phyloP scores from a whole-genome alignment of 2,329 filamentous ascomycete genomes.

The Thermoascus crustaceus region DNA sequence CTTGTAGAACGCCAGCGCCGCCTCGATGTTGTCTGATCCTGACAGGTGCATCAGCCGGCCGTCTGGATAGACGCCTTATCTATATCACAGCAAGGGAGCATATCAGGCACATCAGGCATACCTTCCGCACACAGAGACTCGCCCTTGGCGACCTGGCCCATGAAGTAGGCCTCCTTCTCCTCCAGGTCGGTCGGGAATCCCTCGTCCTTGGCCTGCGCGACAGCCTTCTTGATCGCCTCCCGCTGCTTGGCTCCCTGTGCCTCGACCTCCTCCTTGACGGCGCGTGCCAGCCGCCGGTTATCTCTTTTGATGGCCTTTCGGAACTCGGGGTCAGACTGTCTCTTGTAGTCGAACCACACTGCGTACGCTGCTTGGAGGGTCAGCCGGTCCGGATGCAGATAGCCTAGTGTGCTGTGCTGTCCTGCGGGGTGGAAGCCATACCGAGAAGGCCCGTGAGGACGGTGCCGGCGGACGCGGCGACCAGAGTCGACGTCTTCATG shows the following conservation, averaged over 20 bases:
- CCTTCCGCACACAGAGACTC: constrained; percentile 77
- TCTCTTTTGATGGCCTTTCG: constrained; percentile 49
- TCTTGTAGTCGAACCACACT: constrained; percentile 58
- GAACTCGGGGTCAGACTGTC: constrained; percentile 56
- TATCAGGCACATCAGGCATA: constrained; percentile 39
- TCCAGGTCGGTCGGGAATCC: constrained; percentile 86
- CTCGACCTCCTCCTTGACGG: constrained; percentile 41
- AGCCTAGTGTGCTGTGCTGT: not conserved
- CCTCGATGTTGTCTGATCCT: constrained; percentile 55
- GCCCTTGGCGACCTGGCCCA: constrained; percentile 85
- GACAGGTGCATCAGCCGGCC: constrained; percentile 8
- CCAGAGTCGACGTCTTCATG: constrained; percentile 51
- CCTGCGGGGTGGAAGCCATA: constrained; percentile 18
- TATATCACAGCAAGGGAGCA: constrained; percentile 8
- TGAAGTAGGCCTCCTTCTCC: constrained; percentile 93
- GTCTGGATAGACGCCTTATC: constrained; percentile 9
- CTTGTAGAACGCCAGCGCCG: constrained; percentile 94
- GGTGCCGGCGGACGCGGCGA: constrained; percentile 51
- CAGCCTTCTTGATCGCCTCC: constrained; percentile 63
- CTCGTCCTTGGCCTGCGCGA: constrained; percentile 78
- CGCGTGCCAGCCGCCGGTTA: constrained; percentile 39
- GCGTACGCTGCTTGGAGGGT: constrained; percentile 47
- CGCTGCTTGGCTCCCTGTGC: constrained; percentile 40
- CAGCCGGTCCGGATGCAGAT: constrained; percentile 5
- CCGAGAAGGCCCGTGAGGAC: constrained; percentile 50